phyloP scores from a whole-genome alignment of 2,329 filamentous ascomycete genomes.

The Aspergillus jensenii region DNA sequence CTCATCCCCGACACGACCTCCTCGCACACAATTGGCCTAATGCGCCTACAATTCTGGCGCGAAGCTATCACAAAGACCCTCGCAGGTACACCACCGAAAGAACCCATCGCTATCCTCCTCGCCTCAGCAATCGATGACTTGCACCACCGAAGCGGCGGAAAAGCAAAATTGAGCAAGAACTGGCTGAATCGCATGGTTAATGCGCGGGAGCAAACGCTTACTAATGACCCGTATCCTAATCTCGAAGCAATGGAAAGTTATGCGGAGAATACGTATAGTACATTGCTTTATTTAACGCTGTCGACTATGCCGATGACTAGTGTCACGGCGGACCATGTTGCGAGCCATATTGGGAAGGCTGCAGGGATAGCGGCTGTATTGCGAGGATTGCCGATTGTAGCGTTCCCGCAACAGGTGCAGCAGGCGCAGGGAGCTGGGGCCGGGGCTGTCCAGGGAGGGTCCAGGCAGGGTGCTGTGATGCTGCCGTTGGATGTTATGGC shows the following conservation, averaged over 20 bases:
- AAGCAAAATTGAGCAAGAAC: conserved; percentile 60
- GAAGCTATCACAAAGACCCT: conserved; percentile 80
- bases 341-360: conserved; percentile 93
- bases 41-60: conserved; percentile 95
- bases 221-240: conserved; percentile 76
- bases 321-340: conserved; percentile 85
- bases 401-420: conserved; percentile 63
- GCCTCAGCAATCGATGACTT: conserved; percentile 67
- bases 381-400: conserved; percentile 84
- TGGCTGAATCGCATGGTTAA: conserved; percentile 77
- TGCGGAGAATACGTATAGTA: conserved; percentile 92
- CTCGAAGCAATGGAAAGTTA: conserved; percentile 79
- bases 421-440: conserved; percentile 49
- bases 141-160: conserved; percentile 46
- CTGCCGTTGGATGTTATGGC: conserved; percentile 90
- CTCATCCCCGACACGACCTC: conserved; percentile 87
- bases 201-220: conserved; percentile 78
- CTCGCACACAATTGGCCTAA: conserved; percentile 77
- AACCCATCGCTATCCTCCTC: conserved; percentile 85
- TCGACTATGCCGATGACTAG: conserved; percentile 77
- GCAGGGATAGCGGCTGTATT: conserved; percentile 83
- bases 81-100: conserved; percentile 74
- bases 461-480: conserved; percentile 65
- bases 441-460: conserved; percentile 34
- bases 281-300: conserved; percentile 82